Base-by-base conservation (phyloP, 2,329 filamentous ascomycete species). In the Xylariaceae sp. region DNA sequence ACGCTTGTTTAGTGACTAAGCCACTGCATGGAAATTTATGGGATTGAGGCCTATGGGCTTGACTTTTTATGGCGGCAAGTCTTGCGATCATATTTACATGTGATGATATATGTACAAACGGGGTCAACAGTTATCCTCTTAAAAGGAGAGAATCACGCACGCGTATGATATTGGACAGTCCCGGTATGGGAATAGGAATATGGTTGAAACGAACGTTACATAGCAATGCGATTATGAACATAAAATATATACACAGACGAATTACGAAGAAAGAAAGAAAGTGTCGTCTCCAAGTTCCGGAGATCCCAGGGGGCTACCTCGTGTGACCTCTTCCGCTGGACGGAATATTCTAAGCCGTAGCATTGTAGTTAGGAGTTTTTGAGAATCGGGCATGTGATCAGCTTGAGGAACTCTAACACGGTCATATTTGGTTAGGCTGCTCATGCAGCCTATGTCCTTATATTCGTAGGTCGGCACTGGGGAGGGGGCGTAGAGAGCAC, bases 11-110 rank as follows among this genome's bases (percentile, higher is more conserved):
- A n/a, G n/a, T n/a, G n/a, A n/a, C n/a, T n/a, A n/a, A n/a, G n/a
- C n/a, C n/a, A 45, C 40, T 43, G 20, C 32, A 51, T 45, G 43
- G 46, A 48, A 23, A 44, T 47, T 48, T 48, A 21, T 47, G 14
- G 47, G 46, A n/a, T 49, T 12, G 37, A 50, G 23, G 23, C 4
- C 23, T 4, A 26, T 26, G 9, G 23, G 23, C 9, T 26, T 9
- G 4, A 9, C 23, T 37, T 37, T 20, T 14, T 44, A 44, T 43
- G 16, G n/a, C 32, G 40, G 43, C 29, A n/a, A n/a, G n/a, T n/a
- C n/a, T n/a, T n/a, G n/a, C n/a, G n/a, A n/a, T n/a, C n/a, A n/a
- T n/a, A n/a, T n/a, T n/a, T n/a, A n/a, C n/a, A n/a, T n/a, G n/a
- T n/a, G n/a, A n/a, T n/a, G n/a, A 37, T 37, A 37, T 10, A 37